phyloP scores from a whole-genome alignment of 2,329 filamentous ascomycete genomes.

The Tolypocladium nubicola region DNA sequence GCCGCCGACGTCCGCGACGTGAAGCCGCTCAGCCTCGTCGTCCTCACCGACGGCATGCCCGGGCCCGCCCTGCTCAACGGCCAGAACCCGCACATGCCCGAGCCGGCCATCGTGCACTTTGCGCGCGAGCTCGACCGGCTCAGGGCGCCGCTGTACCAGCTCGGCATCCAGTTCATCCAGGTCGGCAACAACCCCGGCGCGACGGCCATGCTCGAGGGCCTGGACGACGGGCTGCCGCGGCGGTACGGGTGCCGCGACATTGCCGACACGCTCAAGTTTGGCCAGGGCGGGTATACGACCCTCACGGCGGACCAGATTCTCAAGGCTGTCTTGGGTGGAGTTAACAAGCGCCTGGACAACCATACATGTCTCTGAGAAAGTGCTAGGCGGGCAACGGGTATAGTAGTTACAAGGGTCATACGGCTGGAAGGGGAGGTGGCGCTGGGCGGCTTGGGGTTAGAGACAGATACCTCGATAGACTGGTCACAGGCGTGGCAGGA shows the following conservation, averaged over 20 bases:
- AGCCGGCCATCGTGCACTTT: conserved; percentile 53
- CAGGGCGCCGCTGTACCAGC: conserved; percentile 65
- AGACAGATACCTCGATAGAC: background rate
- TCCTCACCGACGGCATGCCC: conserved; percentile 81
- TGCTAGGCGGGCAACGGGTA: no score
- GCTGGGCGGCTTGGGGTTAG: background rate
- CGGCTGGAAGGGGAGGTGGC: background rate
- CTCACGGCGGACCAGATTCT: conserved; percentile 64
- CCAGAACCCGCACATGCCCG: conserved; percentile 29
- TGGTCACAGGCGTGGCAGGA: background rate
- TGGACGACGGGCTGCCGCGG: conserved; percentile 61
- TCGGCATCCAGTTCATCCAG: conserved; percentile 95
- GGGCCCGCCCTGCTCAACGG: conserved; percentile 48
- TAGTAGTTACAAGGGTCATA: background rate
- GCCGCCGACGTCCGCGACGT: conserved; percentile 32
- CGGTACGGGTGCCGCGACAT: conserved; percentile 62
- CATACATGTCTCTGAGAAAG: background rate
- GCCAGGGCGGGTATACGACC: conserved; percentile 22
- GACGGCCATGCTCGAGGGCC: conserved; percentile 49
- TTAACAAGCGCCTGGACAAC: conserved; percentile 40
- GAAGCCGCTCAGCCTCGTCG: conserved; percentile 82
- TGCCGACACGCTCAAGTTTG: conserved; percentile 80
- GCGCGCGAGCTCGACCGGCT: conserved; percentile 62
- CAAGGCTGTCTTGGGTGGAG: conserved; percentile 72
- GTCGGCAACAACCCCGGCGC: conserved; percentile 66